Conservation (phyloP, 176 grass and related monocot species). For the Oryza nivara region DNA sequence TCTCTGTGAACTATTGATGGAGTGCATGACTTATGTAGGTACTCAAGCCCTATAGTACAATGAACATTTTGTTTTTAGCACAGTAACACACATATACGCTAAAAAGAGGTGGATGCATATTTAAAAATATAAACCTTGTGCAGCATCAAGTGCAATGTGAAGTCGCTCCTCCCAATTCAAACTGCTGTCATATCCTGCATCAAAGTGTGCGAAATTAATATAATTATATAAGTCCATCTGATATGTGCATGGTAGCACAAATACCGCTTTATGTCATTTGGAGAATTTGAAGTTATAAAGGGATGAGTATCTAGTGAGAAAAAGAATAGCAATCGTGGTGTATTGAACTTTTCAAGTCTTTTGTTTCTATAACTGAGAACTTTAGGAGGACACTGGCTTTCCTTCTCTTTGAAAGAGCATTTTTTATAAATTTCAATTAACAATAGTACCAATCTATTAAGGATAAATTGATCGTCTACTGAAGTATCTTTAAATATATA, state of each 20-base stretch:
- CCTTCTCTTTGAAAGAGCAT: background rate
- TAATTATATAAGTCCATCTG: background rate
- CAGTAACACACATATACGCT: background rate
- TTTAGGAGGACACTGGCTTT: background rate
- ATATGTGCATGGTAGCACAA: background rate
- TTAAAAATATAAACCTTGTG: constrained; percentile 17
- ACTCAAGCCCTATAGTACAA: constrained; percentile 6
- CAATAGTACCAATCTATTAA: background rate
- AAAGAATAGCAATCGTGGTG: background rate
- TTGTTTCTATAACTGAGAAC: background rate
- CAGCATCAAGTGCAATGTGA: constrained; percentile 50
- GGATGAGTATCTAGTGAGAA: background rate
- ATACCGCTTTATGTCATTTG: background rate
- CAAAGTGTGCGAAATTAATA: background rate
- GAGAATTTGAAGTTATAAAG: background rate
- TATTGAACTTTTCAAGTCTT: background rate
- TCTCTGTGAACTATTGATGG: constrained; percentile 44
- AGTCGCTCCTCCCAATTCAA: constrained; percentile 51
- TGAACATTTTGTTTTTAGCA: accelerated
- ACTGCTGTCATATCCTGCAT: constrained; percentile 3
- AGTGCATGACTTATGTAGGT: constrained; percentile 30
- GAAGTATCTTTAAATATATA: background rate
- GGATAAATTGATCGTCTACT: background rate
- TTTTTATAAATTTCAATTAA: background rate
- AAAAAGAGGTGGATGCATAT: background rate